Conservation (phyloP, 257 asterid genomes). For the Solanum appendiculatum region DNA sequence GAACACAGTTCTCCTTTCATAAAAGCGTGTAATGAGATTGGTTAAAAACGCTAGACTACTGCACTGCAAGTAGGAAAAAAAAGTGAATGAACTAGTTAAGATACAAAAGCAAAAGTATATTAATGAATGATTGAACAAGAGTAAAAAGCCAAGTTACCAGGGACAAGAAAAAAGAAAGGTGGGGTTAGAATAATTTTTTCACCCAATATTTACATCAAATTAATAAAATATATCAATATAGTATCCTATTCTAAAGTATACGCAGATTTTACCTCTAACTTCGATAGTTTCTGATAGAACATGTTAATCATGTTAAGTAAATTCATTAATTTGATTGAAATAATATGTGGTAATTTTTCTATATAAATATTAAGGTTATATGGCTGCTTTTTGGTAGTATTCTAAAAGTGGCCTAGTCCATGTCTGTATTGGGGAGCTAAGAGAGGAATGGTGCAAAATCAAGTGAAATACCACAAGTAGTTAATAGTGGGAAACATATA, state of each 20-base stretch:
- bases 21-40: background rate
- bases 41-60: background rate
- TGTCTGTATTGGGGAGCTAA: conserved; percentile 30
- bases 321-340: background rate
- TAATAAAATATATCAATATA: too few relatives aligned
- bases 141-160: background rate
- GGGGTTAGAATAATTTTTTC: background rate
- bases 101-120: conserved; percentile 7
- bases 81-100: background rate
- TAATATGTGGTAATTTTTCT: background rate
- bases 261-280: background rate
- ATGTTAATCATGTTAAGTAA: background rate
- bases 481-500: background rate
- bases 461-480: conserved; percentile 1
- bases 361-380: too few relatives aligned
- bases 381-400: background rate
- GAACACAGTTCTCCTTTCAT: background rate
- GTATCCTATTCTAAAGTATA: too few relatives aligned
- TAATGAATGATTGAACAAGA: conserved; percentile 7
- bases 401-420: conserved; percentile 1
- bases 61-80: background rate
- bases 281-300: background rate
- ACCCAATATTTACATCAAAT: background rate
- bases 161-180: background rate
- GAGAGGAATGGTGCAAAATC: conserved; percentile 19